Base-by-base conservation (phyloP, 345 rosid species). In the Zanthoxylum bungeanum region DNA sequence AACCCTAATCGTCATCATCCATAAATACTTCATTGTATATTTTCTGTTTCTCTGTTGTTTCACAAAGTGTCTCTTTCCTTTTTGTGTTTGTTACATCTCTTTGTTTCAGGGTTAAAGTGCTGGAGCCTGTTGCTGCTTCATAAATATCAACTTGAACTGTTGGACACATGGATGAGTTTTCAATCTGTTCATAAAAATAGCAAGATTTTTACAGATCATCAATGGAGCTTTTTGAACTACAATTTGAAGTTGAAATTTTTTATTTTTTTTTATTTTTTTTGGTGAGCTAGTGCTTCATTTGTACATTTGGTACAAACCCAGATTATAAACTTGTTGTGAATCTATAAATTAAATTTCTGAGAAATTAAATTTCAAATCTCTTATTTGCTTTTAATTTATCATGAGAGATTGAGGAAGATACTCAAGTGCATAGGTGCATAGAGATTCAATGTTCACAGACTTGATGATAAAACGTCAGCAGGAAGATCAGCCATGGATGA, bases 1-100 rank as follows among this genome's bases (percentile, higher is more conserved):
- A 69, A 69, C 73, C 73, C 73, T 69, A 69, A 30, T 58, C n/a
- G n/a, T 22, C 46, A 39, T 57, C 40, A 42, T 40, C 53, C 64
- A 53, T 12, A n/a, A n/a, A n/a, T n/a, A 7, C 50, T 9, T 46
- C 39, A 30, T 28, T 55, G n/a, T n/a, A n/a, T 12, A 3, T 40
- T 55, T 67, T 27, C 19, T n/a, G n/a, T n/a, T n/a, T 30, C 30
- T 39, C n/a, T 42, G 3, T 4, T 51, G 59, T 44, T 69, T 2
- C 28, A 69, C 11, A 31, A 56, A 44, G 31, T 21, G 55, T 40
- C 31, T n/a, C 31, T 46, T 50, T 11, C 59, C 33, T 12, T 34
- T n/a, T 19, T 12, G 17, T 30, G 50, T 53, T 53, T 12, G n/a
- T n/a, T n/a, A n/a, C n/a, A n/a, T n/a, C n/a, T n/a, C n/a, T n/a